Conservation (phyloP, 2,329 filamentous ascomycete species). For the Cladosporium oxysporum region DNA sequence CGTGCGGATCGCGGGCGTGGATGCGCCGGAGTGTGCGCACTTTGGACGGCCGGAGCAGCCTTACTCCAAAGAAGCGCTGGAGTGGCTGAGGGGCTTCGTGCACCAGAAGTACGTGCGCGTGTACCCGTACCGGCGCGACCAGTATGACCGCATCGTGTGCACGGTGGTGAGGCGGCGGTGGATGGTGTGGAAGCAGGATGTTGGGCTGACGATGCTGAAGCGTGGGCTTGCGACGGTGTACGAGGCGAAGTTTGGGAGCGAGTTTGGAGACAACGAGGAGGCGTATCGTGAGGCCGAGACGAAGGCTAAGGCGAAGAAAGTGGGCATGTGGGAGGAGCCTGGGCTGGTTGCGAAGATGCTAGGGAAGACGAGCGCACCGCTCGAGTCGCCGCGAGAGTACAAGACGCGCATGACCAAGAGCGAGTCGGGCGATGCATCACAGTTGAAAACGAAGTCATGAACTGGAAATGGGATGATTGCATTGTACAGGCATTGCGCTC, state of each 20-base stretch:
- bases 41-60: conserved; percentile 89
- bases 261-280: conserved; percentile 72
- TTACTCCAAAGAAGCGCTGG: conserved; percentile 74
- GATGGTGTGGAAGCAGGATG: conserved; percentile 68
- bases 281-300: conserved; percentile 66
- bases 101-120: conserved; percentile 73
- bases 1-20: conserved; percentile 85
- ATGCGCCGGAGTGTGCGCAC: conserved; percentile 90
- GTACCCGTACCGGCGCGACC: conserved; percentile 81
- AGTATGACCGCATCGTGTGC: conserved; percentile 88
- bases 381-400: conserved; percentile 85
- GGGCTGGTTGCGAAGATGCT: conserved; percentile 43
- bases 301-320: conserved; percentile 41
- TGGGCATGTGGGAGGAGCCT: conserved; percentile 65
- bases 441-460: conserved; percentile 2
- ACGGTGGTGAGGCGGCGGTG: conserved; percentile 62
- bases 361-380: conserved; percentile 56
- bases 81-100: conserved; percentile 76
- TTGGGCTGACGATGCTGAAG: conserved; percentile 87
- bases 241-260: conserved; percentile 84
- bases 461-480: background rate
- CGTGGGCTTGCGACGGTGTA: conserved; percentile 86
- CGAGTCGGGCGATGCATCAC: background rate
- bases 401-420: conserved; percentile 62
- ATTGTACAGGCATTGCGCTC: background rate